Conservation (phyloP, 495 filamentous ascomycete genomes). For the Aeminium ludgeri region DNA sequence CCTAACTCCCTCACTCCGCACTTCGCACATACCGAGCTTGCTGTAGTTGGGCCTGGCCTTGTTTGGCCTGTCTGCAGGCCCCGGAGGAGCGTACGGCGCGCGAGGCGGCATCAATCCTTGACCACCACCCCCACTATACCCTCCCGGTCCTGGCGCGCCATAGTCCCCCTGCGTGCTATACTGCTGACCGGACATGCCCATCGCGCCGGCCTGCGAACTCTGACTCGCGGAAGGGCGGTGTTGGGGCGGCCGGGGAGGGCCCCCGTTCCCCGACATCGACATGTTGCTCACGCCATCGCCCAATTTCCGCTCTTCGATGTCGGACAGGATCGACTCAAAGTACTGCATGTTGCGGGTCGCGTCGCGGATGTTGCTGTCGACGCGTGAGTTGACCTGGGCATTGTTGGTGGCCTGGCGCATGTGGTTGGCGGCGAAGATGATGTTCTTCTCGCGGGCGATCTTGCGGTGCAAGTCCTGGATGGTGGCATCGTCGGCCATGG, state of each 20-base stretch:
- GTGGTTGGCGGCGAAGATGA: constrained; percentile 82
- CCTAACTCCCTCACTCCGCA: neutral
- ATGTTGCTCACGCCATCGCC: constrained; percentile 47
- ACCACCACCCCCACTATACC: constrained; percentile 37
- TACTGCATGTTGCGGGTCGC: constrained; percentile 84
- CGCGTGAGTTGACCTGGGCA: constrained; percentile 65
- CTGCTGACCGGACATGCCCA: constrained; percentile 17
- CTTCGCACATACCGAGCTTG: constrained; percentile 61
- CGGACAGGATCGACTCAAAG: constrained; percentile 74
- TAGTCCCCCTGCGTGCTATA: constrained; percentile 32
- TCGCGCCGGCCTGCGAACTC: neutral
- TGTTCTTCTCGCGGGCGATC: constrained; percentile 92
- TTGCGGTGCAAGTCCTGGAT: constrained; percentile 82
- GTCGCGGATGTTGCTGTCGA: constrained; percentile 86
- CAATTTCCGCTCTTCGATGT: constrained; percentile 67
- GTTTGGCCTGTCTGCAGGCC: constrained; percentile 49
- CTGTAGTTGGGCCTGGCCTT: constrained; percentile 77
- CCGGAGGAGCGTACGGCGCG: constrained; percentile 61
- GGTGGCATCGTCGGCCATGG: constrained; percentile 57
- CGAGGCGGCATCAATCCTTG: constrained; percentile 67
- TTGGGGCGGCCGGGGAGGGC: constrained; percentile 28
- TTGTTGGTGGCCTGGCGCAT: constrained; percentile 95
- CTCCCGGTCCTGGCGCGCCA: constrained; percentile 34
- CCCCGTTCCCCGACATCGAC: constrained; percentile 34
- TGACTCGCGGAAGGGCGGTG: no score